Conservation (phyloP, 2,329 filamentous ascomycete genomes). For the Aspergillus cejpii region DNA sequence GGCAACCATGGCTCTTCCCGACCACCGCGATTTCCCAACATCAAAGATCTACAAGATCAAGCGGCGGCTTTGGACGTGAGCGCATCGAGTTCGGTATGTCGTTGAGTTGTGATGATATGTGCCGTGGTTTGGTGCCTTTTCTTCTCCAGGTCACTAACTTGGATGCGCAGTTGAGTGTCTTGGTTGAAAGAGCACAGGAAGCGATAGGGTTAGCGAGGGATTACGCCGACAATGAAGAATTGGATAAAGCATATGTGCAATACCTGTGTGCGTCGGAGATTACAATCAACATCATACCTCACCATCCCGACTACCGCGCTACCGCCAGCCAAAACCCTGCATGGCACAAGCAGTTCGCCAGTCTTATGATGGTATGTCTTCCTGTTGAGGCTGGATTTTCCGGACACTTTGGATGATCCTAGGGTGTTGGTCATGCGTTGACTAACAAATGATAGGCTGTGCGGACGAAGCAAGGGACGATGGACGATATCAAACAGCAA, state of each 20-base stretch:
- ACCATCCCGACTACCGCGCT: conserved; percentile 65
- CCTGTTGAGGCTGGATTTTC: not conserved
- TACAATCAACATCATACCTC: conserved; percentile 66
- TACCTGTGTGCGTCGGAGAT: conserved; percentile 79
- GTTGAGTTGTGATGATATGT: not conserved
- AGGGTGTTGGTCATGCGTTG: not conserved
- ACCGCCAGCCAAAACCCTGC: conserved; percentile 51
- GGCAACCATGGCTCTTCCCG: conserved; percentile 14
- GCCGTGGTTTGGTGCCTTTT: not conserved
- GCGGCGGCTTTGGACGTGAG: conserved; percentile 30
- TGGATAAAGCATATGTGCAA: conserved; percentile 71
- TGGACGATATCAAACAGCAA: conserved; percentile 38
- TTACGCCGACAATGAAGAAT: conserved; percentile 34
- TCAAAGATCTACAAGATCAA: conserved; percentile 38
- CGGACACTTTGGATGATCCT: too few relatives aligned
- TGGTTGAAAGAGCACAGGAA: conserved; percentile 33
- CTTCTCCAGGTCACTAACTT: conserved; percentile 16
- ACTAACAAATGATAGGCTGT: conserved; percentile 27
- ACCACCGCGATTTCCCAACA: conserved; percentile 32
- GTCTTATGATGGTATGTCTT: conserved; percentile 42
- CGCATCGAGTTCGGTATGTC: conserved; percentile 29
- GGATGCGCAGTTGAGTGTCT: conserved; percentile 26
- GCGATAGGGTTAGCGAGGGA: conserved; percentile 31
- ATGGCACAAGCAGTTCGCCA: conserved; percentile 46
- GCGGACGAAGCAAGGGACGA: conserved; percentile 38